Evolutionary conservation across 2,329 filamentous ascomycete species (phyloP), one percentile per base, ranked within the genome.

Genomic region (Rhynchosporium secalis): DNA sequence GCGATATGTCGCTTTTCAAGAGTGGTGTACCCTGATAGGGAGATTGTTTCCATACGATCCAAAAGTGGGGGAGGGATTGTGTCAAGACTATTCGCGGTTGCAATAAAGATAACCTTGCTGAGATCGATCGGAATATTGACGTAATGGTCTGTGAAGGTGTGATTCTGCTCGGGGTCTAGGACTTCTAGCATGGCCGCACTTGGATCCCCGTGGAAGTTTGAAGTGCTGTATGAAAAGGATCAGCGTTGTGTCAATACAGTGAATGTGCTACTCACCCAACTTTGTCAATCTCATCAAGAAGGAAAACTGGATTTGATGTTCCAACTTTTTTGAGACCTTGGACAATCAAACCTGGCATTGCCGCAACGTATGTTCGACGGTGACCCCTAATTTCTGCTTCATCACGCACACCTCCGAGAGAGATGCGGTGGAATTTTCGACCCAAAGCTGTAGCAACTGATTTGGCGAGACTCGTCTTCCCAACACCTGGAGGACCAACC

Each of bases 241-340:
- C 66, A 56, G 33, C 29, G 36, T 40, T 20, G 13, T 10, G 29
- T 38, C 10, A n/a, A n/a, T 28, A 1, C 26, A 15, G 4, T 38
- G 29, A 13, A 36, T 55, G 59, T 26, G 41, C 36, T 58, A 69
- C 71, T 66, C 61, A 73, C 72, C 72, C 92, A 65, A 99, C 85
- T 81, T 99, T 99, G 81, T 99, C 95, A 69, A 99, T 97, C 78
- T 99, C 95, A 73, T 99, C 95, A 12, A 99, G 86, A 51, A 99
- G 79, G 78, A 99, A 91, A 61, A 99, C 94, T 0, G 95, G 95
- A 73, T 99, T 99, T 2, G 92, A 86, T 26, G 98, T 94, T 52
- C 93, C 94, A 38, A 96, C 94, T 78, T 98, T 99, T 78, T 95
- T 93, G 60, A 99, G 75, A 0, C 94, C 95, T 74, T 92, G 93